These are phyloP conservation scores for Cyathus striatus DNA, from an alignment of 768 basidiomycete genomes.

Conservation along the genomic window DNA sequence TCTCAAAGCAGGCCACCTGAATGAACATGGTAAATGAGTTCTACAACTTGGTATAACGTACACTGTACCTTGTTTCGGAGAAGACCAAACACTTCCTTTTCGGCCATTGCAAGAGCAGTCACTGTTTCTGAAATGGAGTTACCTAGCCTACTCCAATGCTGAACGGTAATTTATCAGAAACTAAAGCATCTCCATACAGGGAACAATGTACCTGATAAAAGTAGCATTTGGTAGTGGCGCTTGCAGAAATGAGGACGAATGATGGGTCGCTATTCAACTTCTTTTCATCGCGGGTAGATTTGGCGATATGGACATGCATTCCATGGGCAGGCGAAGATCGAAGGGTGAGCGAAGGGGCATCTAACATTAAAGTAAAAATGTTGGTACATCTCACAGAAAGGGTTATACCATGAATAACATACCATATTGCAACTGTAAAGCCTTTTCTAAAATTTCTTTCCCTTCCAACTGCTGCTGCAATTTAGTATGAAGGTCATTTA, in stretches of 20 bases:
- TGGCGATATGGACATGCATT: conserved; percentile 69
- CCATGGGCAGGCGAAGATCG: conserved; percentile 66
- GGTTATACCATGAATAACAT: conserved; percentile 10
- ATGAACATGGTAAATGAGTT: too few relatives aligned
- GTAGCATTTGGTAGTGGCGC: conserved; percentile 60
- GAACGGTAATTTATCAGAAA: not conserved
- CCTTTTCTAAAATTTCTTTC: conserved; percentile 48
- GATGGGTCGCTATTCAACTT: conserved; percentile 39
- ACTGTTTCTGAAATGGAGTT: conserved; percentile 56
- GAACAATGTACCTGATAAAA: conserved; percentile 50
- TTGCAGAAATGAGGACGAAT: conserved; percentile 61
- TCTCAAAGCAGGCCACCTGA: conserved; percentile 59
- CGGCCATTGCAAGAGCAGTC: conserved; percentile 44
- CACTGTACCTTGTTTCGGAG: conserved; percentile 68
- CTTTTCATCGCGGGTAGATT: conserved; percentile 55
- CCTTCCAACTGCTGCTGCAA: conserved; percentile 39
- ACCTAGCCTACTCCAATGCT: conserved; percentile 81
- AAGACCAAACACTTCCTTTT: conserved; percentile 69
- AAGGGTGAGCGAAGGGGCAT: conserved; percentile 67
- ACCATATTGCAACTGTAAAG: conserved; percentile 55
- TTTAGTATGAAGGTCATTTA: conserved; percentile 41
- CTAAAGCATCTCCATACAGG: not conserved
- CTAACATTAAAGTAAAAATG: conserved; percentile 31
- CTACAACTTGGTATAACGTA: too few relatives aligned
- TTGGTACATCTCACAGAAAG: not conserved